Evolutionary conservation across 2,329 filamentous ascomycete genomes (phyloP).

Genomic region (Sarocladium strictum): DNA sequence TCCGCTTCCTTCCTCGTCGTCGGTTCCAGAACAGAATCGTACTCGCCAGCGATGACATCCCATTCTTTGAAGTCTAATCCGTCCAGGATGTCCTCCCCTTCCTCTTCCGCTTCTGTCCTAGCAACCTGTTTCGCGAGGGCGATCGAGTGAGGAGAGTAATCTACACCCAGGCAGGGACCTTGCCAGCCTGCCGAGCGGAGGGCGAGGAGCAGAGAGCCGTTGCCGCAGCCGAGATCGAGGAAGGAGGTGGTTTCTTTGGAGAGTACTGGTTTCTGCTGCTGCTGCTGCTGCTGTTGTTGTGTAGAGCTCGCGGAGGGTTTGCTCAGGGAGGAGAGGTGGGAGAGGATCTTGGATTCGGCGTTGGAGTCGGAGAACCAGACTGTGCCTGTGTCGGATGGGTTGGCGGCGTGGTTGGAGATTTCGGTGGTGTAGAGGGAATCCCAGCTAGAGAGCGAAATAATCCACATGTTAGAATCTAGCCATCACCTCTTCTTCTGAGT

Average conservation of each 20-base stretch:
- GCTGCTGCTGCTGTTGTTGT: too few species aligned
- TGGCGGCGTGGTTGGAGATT: constrained; percentile 62
- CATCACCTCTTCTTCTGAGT: too few species aligned
- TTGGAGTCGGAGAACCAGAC: constrained; percentile 95
- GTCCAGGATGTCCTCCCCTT: constrained; percentile 14
- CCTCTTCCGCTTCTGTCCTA: constrained; percentile 15
- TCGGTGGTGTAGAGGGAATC: constrained; percentile 68
- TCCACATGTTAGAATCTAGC: too few species aligned
- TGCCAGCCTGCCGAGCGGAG: constrained; percentile 59
- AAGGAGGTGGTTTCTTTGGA: constrained; percentile 44
- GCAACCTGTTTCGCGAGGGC: constrained; percentile 64
- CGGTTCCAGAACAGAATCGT: neutral
- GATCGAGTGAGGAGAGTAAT: constrained; percentile 76
- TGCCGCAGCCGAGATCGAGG: constrained; percentile 88
- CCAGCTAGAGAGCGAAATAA: too few species aligned
- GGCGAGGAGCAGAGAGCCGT: constrained; percentile 85
- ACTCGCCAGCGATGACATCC: constrained; percentile 51
- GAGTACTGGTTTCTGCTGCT: too few species aligned
- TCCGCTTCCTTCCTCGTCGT: constrained; percentile 19
- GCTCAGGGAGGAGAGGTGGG: constrained; percentile 49
- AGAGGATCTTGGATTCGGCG: constrained; percentile 74
- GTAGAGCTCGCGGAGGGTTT: constrained; percentile 11
- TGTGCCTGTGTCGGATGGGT: constrained; percentile 76
- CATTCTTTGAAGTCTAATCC: constrained; percentile 44
- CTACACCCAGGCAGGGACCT: constrained; percentile 74